phyloP scores from a whole-genome alignment of 352 stramenopile genomes.

The Thalassiosira ordinaria region DNA sequence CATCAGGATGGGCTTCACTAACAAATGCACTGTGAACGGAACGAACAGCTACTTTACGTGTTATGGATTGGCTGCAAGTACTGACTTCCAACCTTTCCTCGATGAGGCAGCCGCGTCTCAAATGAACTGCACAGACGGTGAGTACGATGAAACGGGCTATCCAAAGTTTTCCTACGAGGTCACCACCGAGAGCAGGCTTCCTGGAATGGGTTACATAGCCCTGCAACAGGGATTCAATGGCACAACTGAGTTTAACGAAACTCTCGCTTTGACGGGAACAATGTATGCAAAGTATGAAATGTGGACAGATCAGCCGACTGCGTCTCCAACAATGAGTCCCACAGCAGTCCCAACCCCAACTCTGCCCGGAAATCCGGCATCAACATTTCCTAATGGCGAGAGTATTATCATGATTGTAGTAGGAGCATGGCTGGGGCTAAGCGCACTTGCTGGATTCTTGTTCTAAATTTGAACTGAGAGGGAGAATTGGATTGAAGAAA shows the following conservation, averaged over 20 bases:
- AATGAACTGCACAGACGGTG: background rate
- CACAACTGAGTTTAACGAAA: conserved; percentile 12
- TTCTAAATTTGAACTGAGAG: too few species aligned
- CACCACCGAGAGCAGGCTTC: background rate
- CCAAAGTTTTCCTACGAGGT: conserved; percentile 5
- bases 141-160: conserved; percentile 15
- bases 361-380: too few species aligned
- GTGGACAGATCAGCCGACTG: background rate
- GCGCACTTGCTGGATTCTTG: too few species aligned
- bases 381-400: too few species aligned
- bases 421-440: too few species aligned
- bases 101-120: background rate
- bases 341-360: background rate
- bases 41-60: conserved; percentile 11
- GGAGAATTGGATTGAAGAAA: too few species aligned
- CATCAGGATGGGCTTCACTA: conserved; percentile 17
- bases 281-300: background rate
- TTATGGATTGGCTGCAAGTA: conserved; percentile 7
- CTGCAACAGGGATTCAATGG: conserved; percentile 5
- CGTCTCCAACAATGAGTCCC: background rate
- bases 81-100: conserved; percentile 9
- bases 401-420: too few species aligned
- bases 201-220: background rate
- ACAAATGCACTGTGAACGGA: background rate
- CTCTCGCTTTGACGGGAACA: background rate